A percentile compares a stretch with the other conserved stretches of the same genome.
phyloP scores from a whole-genome alignment of 805 yeast genomes.

The Ogataea corticis region DNA sequence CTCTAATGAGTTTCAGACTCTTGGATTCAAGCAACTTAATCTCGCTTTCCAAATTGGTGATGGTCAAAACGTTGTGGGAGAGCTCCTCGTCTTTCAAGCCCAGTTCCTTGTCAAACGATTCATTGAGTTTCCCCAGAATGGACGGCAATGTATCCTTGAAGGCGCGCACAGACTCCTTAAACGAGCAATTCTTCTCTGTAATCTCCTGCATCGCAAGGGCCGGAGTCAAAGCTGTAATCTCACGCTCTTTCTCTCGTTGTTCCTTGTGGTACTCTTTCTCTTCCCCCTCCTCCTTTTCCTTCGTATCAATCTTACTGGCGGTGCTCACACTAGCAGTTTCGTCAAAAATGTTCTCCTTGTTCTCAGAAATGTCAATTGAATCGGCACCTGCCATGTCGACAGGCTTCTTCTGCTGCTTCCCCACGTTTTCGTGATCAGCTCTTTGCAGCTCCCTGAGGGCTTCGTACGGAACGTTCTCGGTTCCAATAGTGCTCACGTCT shows the following conservation, averaged over 20 bases:
- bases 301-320: not conserved
- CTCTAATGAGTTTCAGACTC: slow-evolving; percentile 20
- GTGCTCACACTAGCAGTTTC: slow-evolving; percentile 20
- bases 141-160: slow-evolving; percentile 25
- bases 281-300: too few species aligned
- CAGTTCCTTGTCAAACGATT: slow-evolving; percentile 28
- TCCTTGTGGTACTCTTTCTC: too few species aligned
- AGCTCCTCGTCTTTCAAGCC: slow-evolving; percentile 52
- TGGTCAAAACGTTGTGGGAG: slow-evolving; percentile 45
- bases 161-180: slow-evolving; percentile 17
- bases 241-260: too few species aligned
- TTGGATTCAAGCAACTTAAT: slow-evolving; percentile 32
- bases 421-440: too few species aligned
- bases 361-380: slow-evolving; percentile 40
- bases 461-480: slow-evolving; percentile 23
- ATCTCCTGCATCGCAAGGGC: not conserved
- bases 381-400: slow-evolving; percentile 5
- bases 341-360: slow-evolving; percentile 49
- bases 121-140: slow-evolving; percentile 22
- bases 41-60: slow-evolving; percentile 42
- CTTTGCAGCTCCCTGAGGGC: slow-evolving; percentile 17
- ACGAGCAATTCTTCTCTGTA: not conserved
- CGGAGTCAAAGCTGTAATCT: not conserved
- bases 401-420: not conserved
- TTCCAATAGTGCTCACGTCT: slow-evolving; percentile 27